Evolutionary conservation across 768 basidiomycete genomes (phyloP), one percentile per base, ranked within the genome.

Genomic region (Cyclocybe cylindracea): DNA sequence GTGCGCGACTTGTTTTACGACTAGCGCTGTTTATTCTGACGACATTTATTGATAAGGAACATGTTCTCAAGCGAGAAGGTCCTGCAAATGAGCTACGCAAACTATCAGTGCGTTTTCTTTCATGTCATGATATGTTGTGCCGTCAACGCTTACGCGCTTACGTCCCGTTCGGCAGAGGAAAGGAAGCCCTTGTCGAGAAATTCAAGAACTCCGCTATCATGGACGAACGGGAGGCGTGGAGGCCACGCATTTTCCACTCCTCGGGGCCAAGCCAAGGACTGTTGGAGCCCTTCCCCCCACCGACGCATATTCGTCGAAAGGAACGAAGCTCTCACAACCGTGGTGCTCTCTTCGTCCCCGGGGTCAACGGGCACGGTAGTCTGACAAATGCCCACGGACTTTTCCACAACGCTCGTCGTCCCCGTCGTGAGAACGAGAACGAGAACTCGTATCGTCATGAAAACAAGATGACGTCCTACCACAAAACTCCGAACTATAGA

Each of bases 31-130:
- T 33, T 33, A 33, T 18, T n/a, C 31, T 49, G 16, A 41, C 39
- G 13, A 35, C 48, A 32, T 47, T 48, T 38, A 18, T 54, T 46
- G 14, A 18, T 11, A 65, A 92, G 90, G 91, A 94, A 95, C 64
- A 85, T 91, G 85, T 94, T 91, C 65, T 89, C 89, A 7, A 92
- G 90, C 54, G 90, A 94, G 68, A 95, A 95, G 63, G 85, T 93
- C 7, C 70, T 94, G 46, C 88, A 94, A 61, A 91, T 94, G 87
- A 89, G 87, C 58, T 95, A 94, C 64, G 94, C 93, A 3, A 94
- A 91, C 59, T 93, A 91, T 62, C 92, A 94, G 91, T 92, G 55
- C 47, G 89, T 78, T 13, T n/a, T 32, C 46, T 41, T 41, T 13
- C 50, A 10, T n/a, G 24, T 16, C 8, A 34, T 40, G 33, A 16